Base-by-base conservation (phyloP, 345 rosid species). In the Moricandia moricandioides region DNA sequence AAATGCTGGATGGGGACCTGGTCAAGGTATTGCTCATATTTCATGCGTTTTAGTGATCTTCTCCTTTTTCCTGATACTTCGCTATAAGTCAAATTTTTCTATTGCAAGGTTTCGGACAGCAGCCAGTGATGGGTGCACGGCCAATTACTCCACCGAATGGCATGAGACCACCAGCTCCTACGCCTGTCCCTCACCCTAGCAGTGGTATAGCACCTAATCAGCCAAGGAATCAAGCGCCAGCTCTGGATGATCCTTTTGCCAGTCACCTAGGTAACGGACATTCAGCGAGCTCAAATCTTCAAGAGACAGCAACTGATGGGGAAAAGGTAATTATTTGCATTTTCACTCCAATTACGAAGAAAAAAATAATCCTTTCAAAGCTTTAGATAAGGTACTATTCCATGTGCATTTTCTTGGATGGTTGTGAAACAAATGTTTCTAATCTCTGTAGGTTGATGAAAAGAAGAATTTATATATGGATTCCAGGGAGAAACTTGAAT, bases 401-500 rank as follows among this genome's bases (percentile, higher is more conserved):
- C 55, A 18, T 77, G 47, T 14, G 31, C 30, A 43, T 55, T 66
- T 59, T 65, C 57, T 34, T 60, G 37, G 55, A 68, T 40, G 69
- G 40, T 70, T 69, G 40, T 34, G 35, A 65, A 57, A 60, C 26
- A 58, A 37, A 13, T 4, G 21, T 47, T 69, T 74, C 55, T 33
- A 49, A 43, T 66, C 58, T 69, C 14, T 76, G 79, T 70, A 93
- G 96, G 87, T 63, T 78, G 89, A 82, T 26, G 86, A 79, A 76
- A 78, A 83, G 71, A 85, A 82, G 78, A 88, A 87, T 69, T 69
- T 79, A 63, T 87, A 89, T 72, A 82, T 91, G 86, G 96, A 89
- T 81, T 93, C 96, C 18, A 89, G 80, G 70, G 96, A 91, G 85
- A 93, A 93, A 86, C 81, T 93, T 78, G 97, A 91, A 79, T 91